These are phyloP conservation scores for Dioscorea cayenensis DNA, from an alignment of 116 monocot species.

Conservation along the genomic window DNA sequence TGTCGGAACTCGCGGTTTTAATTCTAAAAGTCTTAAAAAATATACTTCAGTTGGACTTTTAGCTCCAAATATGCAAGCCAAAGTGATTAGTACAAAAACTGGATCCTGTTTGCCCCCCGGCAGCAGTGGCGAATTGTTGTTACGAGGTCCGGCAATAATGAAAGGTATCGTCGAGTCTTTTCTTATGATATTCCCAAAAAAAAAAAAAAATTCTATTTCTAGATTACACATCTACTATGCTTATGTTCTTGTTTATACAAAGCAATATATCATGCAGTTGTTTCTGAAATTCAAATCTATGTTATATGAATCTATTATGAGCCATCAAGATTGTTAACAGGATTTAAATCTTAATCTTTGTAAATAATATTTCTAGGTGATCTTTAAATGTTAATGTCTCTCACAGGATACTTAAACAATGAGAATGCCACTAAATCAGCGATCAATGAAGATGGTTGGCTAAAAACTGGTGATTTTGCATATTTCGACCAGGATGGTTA, in stretches of 20 bases:
- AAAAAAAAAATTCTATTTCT: no score
- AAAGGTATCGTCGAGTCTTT: constrained; percentile 25
- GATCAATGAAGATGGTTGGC: constrained; percentile 52
- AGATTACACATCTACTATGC: neutral
- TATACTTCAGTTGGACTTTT: constrained; percentile 62
- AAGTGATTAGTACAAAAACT: constrained; percentile 40
- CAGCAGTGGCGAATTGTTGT: constrained; percentile 53
- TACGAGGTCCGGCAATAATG: constrained; percentile 64
- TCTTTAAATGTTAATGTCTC: neutral
- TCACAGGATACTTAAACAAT: constrained; percentile 60
- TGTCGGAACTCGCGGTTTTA: constrained; percentile 74
- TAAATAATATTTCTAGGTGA: neutral
- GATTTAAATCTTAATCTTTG: no score
- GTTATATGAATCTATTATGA: no score
- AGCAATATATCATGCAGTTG: no score
- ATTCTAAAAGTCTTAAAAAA: constrained; percentile 30
- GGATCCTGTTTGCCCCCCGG: constrained; percentile 48
- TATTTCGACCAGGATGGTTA: constrained; percentile 80
- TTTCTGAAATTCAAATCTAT: no score
- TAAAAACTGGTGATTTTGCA: constrained; percentile 71
- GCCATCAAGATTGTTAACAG: no score
- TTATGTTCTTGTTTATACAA: neutral
- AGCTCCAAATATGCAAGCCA: constrained; percentile 85
- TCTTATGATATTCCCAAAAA: no score
- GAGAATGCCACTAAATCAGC: constrained; percentile 35